Conservation (phyloP, 2,329 filamentous ascomycete species). For the Curvularia eragrostidis region DNA sequence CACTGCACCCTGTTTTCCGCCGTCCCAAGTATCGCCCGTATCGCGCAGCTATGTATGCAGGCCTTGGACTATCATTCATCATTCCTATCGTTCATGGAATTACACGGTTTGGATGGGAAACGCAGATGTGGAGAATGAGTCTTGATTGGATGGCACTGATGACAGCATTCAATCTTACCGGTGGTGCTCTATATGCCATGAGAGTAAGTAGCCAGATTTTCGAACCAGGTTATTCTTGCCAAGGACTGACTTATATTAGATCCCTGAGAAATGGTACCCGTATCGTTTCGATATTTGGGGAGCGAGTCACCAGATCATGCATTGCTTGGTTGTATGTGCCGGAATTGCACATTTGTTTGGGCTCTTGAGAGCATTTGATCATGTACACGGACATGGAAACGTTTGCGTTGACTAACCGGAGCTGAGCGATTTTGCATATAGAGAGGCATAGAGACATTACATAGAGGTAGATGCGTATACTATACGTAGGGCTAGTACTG, state of each 20-base stretch:
- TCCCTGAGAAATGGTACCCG: constrained; percentile 56
- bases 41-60: constrained; percentile 4
- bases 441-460: neutral
- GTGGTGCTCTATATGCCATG: neutral
- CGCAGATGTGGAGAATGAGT: constrained; percentile 24
- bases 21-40: neutral
- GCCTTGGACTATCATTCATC: constrained; percentile 4
- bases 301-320: constrained; percentile 59
- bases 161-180: constrained; percentile 17
- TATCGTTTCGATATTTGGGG: constrained; percentile 56
- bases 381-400: constrained; percentile 18
- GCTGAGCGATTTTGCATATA: neutral
- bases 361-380: constrained; percentile 51
- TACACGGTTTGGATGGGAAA: constrained; percentile 20
- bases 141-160: constrained; percentile 30
- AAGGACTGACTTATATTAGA: constrained; percentile 24
- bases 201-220: neutral
- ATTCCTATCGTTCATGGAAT: constrained; percentile 10
- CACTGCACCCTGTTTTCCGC: constrained; percentile 4
- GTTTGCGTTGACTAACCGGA: neutral
- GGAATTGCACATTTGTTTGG: constrained; percentile 44
- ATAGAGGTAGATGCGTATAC: too few species aligned
- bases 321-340: constrained; percentile 56
- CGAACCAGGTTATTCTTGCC: neutral
- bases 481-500: neutral